phyloP scores from a whole-genome alignment of 2,329 filamentous ascomycete genomes.

The Aspergillus sp. region DNA sequence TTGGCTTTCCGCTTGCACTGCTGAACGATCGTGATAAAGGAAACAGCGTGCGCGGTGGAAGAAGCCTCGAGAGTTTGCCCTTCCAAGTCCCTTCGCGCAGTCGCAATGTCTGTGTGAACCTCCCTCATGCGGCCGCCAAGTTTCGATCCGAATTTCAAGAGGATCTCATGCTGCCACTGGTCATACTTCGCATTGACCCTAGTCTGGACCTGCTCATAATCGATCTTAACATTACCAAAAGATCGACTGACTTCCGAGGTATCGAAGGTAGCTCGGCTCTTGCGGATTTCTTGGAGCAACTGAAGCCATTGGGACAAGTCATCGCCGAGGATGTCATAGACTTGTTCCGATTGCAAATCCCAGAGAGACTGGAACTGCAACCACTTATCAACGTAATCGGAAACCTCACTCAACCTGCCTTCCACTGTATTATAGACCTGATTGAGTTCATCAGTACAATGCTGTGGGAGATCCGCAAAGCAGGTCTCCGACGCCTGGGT shows the following conservation, averaged over 20 bases:
- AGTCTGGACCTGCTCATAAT: conserved; percentile 97
- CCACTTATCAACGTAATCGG: conserved; percentile 92
- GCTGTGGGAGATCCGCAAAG: conserved; percentile 75
- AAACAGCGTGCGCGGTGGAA: conserved; percentile 92
- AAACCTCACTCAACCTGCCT: conserved; percentile 68
- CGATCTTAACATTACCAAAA: conserved; percentile 89
- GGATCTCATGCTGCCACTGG: conserved; percentile 97
- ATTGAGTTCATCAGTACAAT: conserved; percentile 69
- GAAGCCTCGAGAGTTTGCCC: conserved; percentile 85
- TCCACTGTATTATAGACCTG: conserved; percentile 78
- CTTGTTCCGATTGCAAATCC: conserved; percentile 93
- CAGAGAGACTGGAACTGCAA: conserved; percentile 96
- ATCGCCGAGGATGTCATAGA: conserved; percentile 85
- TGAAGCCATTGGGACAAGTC: conserved; percentile 90
- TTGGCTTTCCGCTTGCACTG: conserved; percentile 91
- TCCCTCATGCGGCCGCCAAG: conserved; percentile 87
- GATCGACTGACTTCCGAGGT: conserved; percentile 87
- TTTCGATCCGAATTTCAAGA: conserved; percentile 83
- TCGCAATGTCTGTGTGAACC: conserved; percentile 82
- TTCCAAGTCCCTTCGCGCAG: conserved; percentile 82
- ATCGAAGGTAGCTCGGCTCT: conserved; percentile 91
- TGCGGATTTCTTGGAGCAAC: conserved; percentile 90
- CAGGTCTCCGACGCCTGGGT: conserved; percentile 39
- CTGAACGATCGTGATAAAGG: conserved; percentile 97
- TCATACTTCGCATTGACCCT: conserved; percentile 99